A percentile compares a stretch with the other conserved stretches of the same genome.
Evolutionary conservation across 208 protist species (phyloP).

Genomic region (Trypanosoma congolense): DNA sequence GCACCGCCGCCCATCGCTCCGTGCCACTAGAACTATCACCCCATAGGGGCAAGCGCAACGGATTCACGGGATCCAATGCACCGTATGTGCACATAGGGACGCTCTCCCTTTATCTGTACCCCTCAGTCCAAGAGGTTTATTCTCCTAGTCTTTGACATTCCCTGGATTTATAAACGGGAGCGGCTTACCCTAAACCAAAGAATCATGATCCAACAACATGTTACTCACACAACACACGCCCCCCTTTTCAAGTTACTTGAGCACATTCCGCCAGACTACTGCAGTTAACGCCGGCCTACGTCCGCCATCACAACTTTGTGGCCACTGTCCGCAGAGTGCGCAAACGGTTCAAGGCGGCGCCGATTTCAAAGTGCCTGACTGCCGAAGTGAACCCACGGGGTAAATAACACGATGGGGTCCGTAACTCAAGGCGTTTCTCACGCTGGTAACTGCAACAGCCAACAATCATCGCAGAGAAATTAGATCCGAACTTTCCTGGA

Average conservation of each 20-base stretch:
- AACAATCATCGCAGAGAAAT: constrained; percentile 29
- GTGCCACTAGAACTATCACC: too few species aligned
- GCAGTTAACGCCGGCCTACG: not conserved
- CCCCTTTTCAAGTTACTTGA: not conserved
- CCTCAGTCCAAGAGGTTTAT: too few species aligned
- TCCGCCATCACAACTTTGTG: constrained; percentile 1
- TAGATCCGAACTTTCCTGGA: constrained; percentile 15
- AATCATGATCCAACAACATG: too few species aligned
- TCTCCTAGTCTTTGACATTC: too few species aligned
- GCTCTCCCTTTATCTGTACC: too few species aligned
- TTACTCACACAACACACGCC: too few species aligned
- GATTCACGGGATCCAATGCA: too few species aligned
- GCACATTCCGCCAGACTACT: not conserved
- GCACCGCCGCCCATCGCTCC: too few species aligned
- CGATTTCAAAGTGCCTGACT: constrained; percentile 80
- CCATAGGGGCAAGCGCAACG: too few species aligned
- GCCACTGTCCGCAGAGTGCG: constrained; percentile 43
- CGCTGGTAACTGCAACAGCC: constrained; percentile 36
- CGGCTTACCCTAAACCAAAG: too few species aligned
- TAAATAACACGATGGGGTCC: constrained; percentile 55
- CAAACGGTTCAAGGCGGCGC: constrained; percentile 86
- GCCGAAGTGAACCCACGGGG: constrained; percentile 67
- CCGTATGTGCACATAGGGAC: too few species aligned
- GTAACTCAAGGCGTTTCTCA: constrained; percentile 47
- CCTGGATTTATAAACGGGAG: too few species aligned